Evolutionary conservation across 2,329 filamentous ascomycete genomes (phyloP).

Genomic region (Hypoxylon sp.): DNA sequence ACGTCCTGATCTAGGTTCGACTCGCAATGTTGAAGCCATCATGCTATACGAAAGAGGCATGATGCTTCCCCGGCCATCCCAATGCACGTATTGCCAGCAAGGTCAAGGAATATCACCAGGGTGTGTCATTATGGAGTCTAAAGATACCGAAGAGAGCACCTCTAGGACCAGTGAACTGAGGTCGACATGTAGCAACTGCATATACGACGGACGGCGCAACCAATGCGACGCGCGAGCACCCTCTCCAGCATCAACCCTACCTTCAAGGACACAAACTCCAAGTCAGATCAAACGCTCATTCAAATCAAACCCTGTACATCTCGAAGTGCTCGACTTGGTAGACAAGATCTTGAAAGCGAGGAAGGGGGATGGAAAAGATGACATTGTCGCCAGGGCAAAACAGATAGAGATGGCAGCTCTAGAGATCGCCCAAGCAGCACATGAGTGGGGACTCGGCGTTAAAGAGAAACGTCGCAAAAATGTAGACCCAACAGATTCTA

Average conservation of each 20-base stretch:
- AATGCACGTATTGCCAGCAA: slow-evolving; percentile 38
- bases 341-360: slow-evolving; percentile 38
- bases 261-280: slow-evolving; percentile 32
- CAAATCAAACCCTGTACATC: slow-evolving; percentile 32
- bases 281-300: slow-evolving; percentile 32
- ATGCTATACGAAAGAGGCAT: slow-evolving; percentile 48
- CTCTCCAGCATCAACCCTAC: slow-evolving; percentile 16
- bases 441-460: slow-evolving; percentile 42
- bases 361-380: slow-evolving; percentile 23
- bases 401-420: slow-evolving; percentile 45
- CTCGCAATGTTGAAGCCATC: slow-evolving; percentile 40
- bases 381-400: slow-evolving; percentile 35
- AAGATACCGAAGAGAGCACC: not conserved
- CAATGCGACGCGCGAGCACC: slow-evolving; percentile 31
- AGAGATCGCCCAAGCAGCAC: slow-evolving; percentile 45
- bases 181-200: slow-evolving; percentile 44
- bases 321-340: slow-evolving; percentile 45
- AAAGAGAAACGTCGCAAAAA: slow-evolving; percentile 34
- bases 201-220: slow-evolving; percentile 35
- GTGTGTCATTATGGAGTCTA: slow-evolving; percentile 38
- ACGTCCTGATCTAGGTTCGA: slow-evolving; percentile 30
- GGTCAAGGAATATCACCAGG: slow-evolving; percentile 39
- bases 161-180: not conserved
- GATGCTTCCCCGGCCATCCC: slow-evolving; percentile 30
- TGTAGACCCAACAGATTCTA: slow-evolving; percentile 13